Conservation (phyloP, 805 yeast genomes). For the Candida arabinofermentans region DNA sequence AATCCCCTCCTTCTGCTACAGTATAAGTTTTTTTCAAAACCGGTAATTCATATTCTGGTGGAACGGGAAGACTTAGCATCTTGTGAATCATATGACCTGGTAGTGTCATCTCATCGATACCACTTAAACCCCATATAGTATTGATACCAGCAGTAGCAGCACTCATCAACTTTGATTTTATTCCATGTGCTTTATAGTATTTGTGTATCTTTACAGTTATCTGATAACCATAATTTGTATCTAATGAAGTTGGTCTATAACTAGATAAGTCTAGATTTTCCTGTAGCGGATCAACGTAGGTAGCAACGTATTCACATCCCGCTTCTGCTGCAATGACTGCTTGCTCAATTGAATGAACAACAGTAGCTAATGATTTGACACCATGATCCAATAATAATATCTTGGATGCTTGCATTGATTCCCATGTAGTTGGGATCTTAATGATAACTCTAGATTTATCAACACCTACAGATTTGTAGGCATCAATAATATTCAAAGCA, state of each 20-base stretch:
- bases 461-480: constrained; percentile 28
- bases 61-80: constrained; percentile 17
- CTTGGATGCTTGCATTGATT: constrained; percentile 27
- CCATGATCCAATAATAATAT: constrained; percentile 15
- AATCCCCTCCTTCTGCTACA: constrained; percentile 9
- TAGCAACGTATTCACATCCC: constrained; percentile 28
- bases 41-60: constrained; percentile 21
- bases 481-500: constrained; percentile 23
- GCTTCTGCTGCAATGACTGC: constrained; percentile 34
- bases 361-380: constrained; percentile 31
- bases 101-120: constrained; percentile 32
- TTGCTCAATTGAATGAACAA: constrained; percentile 31
- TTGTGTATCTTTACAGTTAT: constrained; percentile 27
- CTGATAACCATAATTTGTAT: constrained; percentile 26
- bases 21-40: constrained; percentile 6
- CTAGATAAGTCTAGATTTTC: constrained; percentile 23
- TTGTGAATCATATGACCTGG: constrained; percentile 24
- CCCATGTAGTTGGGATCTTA: constrained; percentile 32
- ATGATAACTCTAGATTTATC: constrained; percentile 26
- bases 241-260: constrained; percentile 11
- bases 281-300: constrained; percentile 31
- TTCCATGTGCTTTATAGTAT: constrained; percentile 26
- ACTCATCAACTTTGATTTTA: constrained; percentile 24
- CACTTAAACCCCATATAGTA: constrained; percentile 24
- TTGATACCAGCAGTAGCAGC: constrained; percentile 30